phyloP scores from a whole-genome alignment of 331 rosid genomes.

The Phaseolus coccineus region DNA sequence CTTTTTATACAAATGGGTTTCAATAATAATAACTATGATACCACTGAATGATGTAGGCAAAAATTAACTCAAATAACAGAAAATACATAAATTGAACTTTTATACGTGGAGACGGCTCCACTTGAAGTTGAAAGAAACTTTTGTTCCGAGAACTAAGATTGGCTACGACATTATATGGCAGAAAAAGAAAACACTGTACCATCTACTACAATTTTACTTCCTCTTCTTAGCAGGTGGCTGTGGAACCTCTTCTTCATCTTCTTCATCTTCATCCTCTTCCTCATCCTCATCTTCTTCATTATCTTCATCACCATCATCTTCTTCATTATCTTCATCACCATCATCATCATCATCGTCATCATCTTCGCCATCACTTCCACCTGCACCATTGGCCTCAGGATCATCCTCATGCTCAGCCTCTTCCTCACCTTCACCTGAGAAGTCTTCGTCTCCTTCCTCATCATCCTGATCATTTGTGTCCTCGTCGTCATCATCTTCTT shows the following conservation, averaged over 20 bases:
- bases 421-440: constrained; percentile 67
- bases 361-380: constrained; percentile 56
- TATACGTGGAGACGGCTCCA: constrained; percentile 21
- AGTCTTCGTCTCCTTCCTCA: constrained; percentile 66
- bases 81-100: constrained; percentile 26
- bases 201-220: constrained; percentile 57
- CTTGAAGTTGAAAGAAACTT: neutral
- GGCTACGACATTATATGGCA: constrained; percentile 21
- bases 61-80: constrained; percentile 8
- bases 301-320: constrained; percentile 31
- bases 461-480: constrained; percentile 33
- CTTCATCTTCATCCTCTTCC: constrained; percentile 47
- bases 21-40: too few relatives aligned
- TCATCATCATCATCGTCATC: constrained; percentile 51
- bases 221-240: constrained; percentile 81
- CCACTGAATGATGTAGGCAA: constrained; percentile 1
- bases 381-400: constrained; percentile 65
- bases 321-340: constrained; percentile 38
- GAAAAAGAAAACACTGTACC: constrained; percentile 29
- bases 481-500: neutral
- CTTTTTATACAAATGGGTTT: too few relatives aligned
- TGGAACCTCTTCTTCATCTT: constrained; percentile 60
- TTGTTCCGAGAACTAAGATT: constrained; percentile 7
- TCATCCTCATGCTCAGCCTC: constrained; percentile 69
- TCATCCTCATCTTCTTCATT: constrained; percentile 41